Evolutionary conservation across 164 flowering plant genomes (phyloP).

Genomic region (Stephania cephalantha): DNA sequence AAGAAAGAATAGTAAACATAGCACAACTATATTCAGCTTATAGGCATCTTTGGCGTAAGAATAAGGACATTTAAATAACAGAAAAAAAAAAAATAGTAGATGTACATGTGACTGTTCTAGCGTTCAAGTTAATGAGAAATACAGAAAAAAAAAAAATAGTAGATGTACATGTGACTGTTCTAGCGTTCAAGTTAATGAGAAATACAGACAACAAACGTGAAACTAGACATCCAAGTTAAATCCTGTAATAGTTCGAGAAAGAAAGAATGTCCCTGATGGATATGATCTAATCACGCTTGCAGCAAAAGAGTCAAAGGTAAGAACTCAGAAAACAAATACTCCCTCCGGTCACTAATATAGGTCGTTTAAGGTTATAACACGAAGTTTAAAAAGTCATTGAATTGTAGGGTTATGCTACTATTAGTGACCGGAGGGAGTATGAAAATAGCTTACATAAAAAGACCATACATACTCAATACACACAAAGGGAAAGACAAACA

Average conservation of each 20-base stretch:
- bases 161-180: neutral
- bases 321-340: too few relatives aligned
- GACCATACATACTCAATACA: too few relatives aligned
- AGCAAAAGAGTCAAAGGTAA: neutral
- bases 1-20: neutral
- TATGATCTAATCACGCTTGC: neutral
- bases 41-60: neutral
- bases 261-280: neutral
- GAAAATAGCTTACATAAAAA: too few relatives aligned
- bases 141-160: neutral
- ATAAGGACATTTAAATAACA: neutral
- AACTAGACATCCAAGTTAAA: neutral
- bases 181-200: neutral
- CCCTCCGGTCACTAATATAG: too few relatives aligned
- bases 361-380: too few relatives aligned
- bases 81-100: neutral
- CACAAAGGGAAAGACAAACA: too few relatives aligned
- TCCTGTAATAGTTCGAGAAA: neutral
- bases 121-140: neutral
- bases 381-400: too few relatives aligned
- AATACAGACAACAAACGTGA: neutral
- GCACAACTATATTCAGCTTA: neutral
- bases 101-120: neutral
- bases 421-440: too few relatives aligned
- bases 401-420: too few relatives aligned